These are phyloP conservation scores for Mycena sp. DNA, from an alignment of 1,284 basidiomycete species.

Conservation along the genomic window DNA sequence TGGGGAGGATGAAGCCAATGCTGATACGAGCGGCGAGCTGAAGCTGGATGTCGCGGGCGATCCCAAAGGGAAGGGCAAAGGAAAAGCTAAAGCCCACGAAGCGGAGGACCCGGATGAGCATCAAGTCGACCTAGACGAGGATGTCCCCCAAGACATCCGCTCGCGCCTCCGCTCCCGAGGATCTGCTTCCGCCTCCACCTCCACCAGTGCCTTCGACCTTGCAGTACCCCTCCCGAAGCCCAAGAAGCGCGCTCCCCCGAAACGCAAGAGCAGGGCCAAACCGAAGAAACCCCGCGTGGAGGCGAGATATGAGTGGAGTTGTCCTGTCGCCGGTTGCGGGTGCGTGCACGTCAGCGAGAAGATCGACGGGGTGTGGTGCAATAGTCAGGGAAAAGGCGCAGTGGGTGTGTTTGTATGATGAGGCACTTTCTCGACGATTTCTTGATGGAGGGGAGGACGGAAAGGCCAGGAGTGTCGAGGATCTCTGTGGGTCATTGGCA, in stretches of 20 bases:
- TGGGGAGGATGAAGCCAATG: background rate
- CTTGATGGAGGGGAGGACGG: background rate
- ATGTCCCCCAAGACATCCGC: conserved; percentile 49
- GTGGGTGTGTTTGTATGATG: conserved; percentile 58
- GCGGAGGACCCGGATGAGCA: conserved; percentile 24
- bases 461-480: too few species aligned
- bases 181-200: conserved; percentile 36
- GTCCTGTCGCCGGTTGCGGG: conserved; percentile 68
- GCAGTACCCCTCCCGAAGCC: conserved; percentile 13
- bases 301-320: conserved; percentile 58
- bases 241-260: conserved; percentile 21
- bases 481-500: too few species aligned
- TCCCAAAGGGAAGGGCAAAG: conserved; percentile 36
- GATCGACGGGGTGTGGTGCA: conserved; percentile 62
- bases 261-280: conserved; percentile 48
- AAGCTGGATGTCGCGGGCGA: too few species aligned
- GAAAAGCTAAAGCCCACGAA: conserved; percentile 23
- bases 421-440: background rate
- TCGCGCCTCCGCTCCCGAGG: conserved; percentile 57
- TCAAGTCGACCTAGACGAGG: conserved; percentile 11
- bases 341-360: conserved; percentile 64
- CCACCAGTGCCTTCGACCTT: conserved; percentile 20
- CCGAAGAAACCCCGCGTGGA: conserved; percentile 22
- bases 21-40: too few species aligned
- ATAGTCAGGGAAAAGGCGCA: conserved; percentile 44